Evolutionary conservation across 495 filamentous ascomycete species (phyloP), one percentile per base, ranked within the genome.

Genomic region (Aspergillus wentii): DNA sequence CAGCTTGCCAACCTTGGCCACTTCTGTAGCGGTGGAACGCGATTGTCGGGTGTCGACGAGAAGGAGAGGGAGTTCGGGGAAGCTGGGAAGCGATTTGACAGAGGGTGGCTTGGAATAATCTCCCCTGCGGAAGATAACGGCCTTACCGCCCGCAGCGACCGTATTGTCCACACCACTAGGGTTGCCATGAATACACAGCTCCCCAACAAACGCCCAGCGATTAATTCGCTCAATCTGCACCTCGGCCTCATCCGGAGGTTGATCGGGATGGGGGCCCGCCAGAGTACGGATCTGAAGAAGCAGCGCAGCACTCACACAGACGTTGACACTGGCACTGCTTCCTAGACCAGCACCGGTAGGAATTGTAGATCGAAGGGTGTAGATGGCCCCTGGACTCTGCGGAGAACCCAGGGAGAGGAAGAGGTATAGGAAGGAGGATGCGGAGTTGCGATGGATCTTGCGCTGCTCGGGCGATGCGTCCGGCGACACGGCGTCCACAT

Each of bases 81-180:
- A 97, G 46, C 82, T 80, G 58, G 74, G 80, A 10, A 98, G 59
- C 6, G 85, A 75, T n/a, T 64, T 72, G n/a, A 95, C 88, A 1
- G 53, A 56, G 0, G 91, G 88, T 5, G 89, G 85, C 49, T 82
- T 83, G 20, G 57, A 66, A 56, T 88, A 90, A 57, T 94, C 86
- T 20, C 62, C 69, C 30, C 92, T 76, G 50, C 86, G 80, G 67
- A 94, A 98, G 20, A 95, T 71, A 2, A 96, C 89, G 3, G 89
- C 92, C 66, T 91, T 95, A 36, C 92, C 92, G 47, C 87, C 80
- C 8, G 88, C 84, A 28, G 91, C 69, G 33, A 98, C 91, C n/a
- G 92, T 97, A 60, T 98, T 98, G 66, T 98, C 92, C 35, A 98
- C 86, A 0, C 92, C 92, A 7, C 86, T 94, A 4, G 92, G 91